These are phyloP conservation scores for Nakaseomyces nivariensis DNA, from an alignment of 1,139 yeast genomes.

Conservation along the genomic window DNA sequence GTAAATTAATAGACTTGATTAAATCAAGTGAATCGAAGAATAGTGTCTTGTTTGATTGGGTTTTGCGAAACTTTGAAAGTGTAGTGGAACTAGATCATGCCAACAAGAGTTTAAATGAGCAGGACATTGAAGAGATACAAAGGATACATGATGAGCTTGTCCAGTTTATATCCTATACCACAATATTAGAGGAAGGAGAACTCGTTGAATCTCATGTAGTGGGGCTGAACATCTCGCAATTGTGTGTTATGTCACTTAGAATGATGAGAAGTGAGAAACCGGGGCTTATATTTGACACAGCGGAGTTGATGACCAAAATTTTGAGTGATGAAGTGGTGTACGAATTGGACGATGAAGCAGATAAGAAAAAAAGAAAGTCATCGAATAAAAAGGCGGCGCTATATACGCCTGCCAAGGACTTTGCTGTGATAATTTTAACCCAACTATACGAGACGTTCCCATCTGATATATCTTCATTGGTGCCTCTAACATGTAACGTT, in stretches of 20 bases:
- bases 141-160: constrained; percentile 9
- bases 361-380: constrained; percentile 15
- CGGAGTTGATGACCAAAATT: constrained; percentile 20
- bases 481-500: constrained; percentile 24
- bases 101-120: background rate
- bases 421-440: constrained; percentile 16
- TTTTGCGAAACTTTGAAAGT: constrained; percentile 11
- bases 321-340: constrained; percentile 22
- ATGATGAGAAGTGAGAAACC: constrained; percentile 12
- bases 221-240: constrained; percentile 16
- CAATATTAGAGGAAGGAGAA: constrained; percentile 9
- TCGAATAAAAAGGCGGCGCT: constrained; percentile 14
- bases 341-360: constrained; percentile 5
- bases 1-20: background rate
- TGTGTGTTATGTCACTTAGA: constrained; percentile 14
- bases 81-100: constrained; percentile 6
- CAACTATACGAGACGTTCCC: constrained; percentile 29
- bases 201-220: constrained; percentile 17
- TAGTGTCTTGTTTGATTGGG: constrained; percentile 17
- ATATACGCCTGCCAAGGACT: constrained; percentile 20
- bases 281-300: constrained; percentile 22
- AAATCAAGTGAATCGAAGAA: constrained; percentile 8
- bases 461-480: constrained; percentile 27
- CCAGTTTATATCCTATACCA: constrained; percentile 9
- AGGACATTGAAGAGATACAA: constrained; percentile 4